Percentiles rank a stretch among this genome's conserved stretches.
These are phyloP conservation scores for Ogataea hybrid DNA, from an alignment of 1,139 yeast genomes.

Conservation along the genomic window DNA sequence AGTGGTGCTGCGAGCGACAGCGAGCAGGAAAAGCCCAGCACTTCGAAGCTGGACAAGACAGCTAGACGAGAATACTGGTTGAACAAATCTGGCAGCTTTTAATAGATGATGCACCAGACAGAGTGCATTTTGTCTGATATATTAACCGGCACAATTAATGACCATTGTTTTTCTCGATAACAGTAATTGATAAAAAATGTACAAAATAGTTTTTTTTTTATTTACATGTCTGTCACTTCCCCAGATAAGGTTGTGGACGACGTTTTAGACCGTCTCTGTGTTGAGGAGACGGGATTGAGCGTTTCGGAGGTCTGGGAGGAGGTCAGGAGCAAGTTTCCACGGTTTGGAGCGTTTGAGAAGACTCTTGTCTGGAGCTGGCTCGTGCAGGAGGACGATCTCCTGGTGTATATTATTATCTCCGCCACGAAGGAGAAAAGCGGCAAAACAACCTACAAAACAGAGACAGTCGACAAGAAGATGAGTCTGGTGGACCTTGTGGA, in stretches of 20 bases:
- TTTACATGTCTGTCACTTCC: conserved; percentile 13
- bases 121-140: too few relatives aligned
- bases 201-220: conserved; percentile 3
- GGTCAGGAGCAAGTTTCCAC: conserved; percentile 16
- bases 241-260: conserved; percentile 34
- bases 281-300: conserved; percentile 32
- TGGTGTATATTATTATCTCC: conserved; percentile 8
- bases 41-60: conserved; percentile 29
- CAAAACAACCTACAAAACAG: not conserved
- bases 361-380: conserved; percentile 36
- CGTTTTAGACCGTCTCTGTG: conserved; percentile 32
- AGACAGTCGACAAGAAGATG: conserved; percentile 9
- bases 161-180: not conserved
- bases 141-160: too few relatives aligned
- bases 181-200: too few relatives aligned
- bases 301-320: conserved; percentile 34
- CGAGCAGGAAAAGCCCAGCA: conserved; percentile 18
- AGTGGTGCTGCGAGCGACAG: conserved; percentile 6
- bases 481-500: conserved; percentile 10
- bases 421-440: conserved; percentile 7
- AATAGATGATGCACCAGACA: not conserved
- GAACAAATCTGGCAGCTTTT: conserved; percentile 34
- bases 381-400: conserved; percentile 23
- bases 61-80: conserved; percentile 44
- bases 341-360: conserved; percentile 31